Evolutionary conservation across 768 basidiomycete genomes (phyloP), one percentile per base, ranked within the genome.

Genomic region (Dendrothele bispora): DNA sequence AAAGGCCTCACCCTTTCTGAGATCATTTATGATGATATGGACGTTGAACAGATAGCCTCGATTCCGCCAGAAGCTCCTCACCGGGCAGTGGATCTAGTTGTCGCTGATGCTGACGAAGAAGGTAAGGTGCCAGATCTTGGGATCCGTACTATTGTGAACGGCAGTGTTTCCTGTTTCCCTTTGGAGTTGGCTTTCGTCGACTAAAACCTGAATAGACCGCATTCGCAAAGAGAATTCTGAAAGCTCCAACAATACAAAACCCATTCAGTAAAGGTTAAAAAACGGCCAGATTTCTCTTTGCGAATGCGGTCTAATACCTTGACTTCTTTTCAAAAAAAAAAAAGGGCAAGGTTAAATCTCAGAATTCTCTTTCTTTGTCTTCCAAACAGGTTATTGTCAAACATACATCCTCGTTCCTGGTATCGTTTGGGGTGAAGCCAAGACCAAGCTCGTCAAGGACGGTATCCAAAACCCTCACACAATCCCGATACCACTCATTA

Each of bases 391-490:
- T 73, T 25, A 70, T n/a, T n/a, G n/a, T n/a, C n/a, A 69, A 44
- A 69, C 76, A 0, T 77, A 80, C 58, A 79, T 83, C 47, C 55
- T 84, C 42, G 54, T 78, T 11, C 80, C 82, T 1, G 66, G 74
- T 3, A 80, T 76, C 2, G 76, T 83, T 36, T 83, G 77, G 50
- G 80, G 78, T 25, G 61, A 72, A 7, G 75, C 78, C 0, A 58
- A 62, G 0, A 74, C 73, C 11, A 60, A 64, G 21, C 68, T 82
- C n/a, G 73, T 74, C n/a, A 74, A 81, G 20, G 63, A 69, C 4
- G 77, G 75, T 2, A 61, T 82, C 34, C 67, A 73, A 48, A 79
- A 83, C 54, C 50, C 65, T 2, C 67, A 74, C 43, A 80, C 80
- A 1, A 69, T 74, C 22, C 78, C 79, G 51, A 71, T 83, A 27